Evolutionary conservation across 148 eudicot species (phyloP), one percentile per base, ranked within the genome.

Genomic region (Chenopodium berlandieri): DNA sequence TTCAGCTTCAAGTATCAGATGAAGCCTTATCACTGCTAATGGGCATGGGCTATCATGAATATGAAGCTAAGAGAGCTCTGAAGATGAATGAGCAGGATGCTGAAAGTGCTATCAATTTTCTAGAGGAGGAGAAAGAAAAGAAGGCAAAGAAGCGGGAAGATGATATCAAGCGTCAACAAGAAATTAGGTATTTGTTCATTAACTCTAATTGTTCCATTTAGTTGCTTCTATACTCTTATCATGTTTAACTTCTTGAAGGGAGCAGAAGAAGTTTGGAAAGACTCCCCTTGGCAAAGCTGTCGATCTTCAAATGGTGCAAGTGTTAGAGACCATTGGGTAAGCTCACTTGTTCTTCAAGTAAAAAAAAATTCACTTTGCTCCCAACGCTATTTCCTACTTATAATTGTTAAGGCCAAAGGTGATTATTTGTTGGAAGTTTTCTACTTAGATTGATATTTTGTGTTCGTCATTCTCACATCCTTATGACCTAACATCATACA

Each of bases 1-100:
- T 82, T 85, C 97, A 95, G 99, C 99, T 95, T 84, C 94, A 93
- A 89, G 93, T 95, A 67, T 89, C 95, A 74, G 99, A 95, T 86
- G 97, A 95, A 82, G 85, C 92, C 82, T 84, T 95, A 56, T 90
- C 97, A 3, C 80, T 86, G 54, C 83, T 95, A 40, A 81, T 94
- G 90, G 84, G 97, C 86, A 93, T 95, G 97, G 99, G 99, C 58
- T 94, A 93, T 79, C 83, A 85, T 83, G 94, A 93, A 88, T 84
- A 73, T 48, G 87, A 91, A 78, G 91, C 94, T 50, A 95, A 87
- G 77, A 90, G 94, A 75, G 97, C 99, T 73, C 83, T 95, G 79
- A 93, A 94, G 82, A 89, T 95, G 91, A 95, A 86, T 87, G 89
- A 87, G 72, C 96, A 92, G 81, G 89, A 91, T 82, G 83, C 91